Percentiles rank a stretch among this genome's conserved stretches.
These are phyloP conservation scores for Hansenula anomala DNA, from an alignment of 1,139 yeast genomes.

Conservation along the genomic window DNA sequence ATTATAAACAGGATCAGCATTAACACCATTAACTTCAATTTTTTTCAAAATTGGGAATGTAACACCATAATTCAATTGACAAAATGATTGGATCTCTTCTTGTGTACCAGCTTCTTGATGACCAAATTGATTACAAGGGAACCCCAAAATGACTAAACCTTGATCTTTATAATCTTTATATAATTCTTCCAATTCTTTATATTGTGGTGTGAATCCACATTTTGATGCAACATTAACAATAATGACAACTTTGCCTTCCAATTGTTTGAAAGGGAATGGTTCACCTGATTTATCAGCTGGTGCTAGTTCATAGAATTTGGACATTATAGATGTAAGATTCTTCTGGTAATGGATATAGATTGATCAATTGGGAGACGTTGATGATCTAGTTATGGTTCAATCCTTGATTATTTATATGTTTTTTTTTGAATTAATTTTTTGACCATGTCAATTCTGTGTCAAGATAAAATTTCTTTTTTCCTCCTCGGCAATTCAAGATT, in stretches of 20 bases:
- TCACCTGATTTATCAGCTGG: slow-evolving; percentile 56
- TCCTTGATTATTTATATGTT: too few relatives aligned
- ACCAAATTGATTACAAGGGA: slow-evolving; percentile 92
- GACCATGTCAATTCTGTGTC: too few relatives aligned
- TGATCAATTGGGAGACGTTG: too few relatives aligned
- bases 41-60: slow-evolving; percentile 85
- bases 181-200: slow-evolving; percentile 76
- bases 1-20: slow-evolving; percentile 75
- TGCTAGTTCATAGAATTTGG: slow-evolving; percentile 49
- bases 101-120: slow-evolving; percentile 81
- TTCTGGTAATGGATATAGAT: background rate
- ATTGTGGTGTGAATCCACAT: slow-evolving; percentile 86
- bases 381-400: too few relatives aligned
- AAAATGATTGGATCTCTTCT: slow-evolving; percentile 58
- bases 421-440: too few relatives aligned
- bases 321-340: slow-evolving; percentile 19
- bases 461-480: too few relatives aligned
- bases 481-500: too few relatives aligned
- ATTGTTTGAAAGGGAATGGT: slow-evolving; percentile 59
- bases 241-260: slow-evolving; percentile 86
- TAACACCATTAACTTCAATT: slow-evolving; percentile 82
- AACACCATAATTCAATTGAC: slow-evolving; percentile 70
- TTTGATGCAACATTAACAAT: slow-evolving; percentile 92
- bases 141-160: slow-evolving; percentile 79
- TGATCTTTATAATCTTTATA: slow-evolving; percentile 72